Percentiles rank a stretch among this genome's conserved stretches.
These are phyloP conservation scores for Bipolaris zeicola DNA, from an alignment of 2,329 filamentous ascomycete genomes.

Conservation along the genomic window DNA sequence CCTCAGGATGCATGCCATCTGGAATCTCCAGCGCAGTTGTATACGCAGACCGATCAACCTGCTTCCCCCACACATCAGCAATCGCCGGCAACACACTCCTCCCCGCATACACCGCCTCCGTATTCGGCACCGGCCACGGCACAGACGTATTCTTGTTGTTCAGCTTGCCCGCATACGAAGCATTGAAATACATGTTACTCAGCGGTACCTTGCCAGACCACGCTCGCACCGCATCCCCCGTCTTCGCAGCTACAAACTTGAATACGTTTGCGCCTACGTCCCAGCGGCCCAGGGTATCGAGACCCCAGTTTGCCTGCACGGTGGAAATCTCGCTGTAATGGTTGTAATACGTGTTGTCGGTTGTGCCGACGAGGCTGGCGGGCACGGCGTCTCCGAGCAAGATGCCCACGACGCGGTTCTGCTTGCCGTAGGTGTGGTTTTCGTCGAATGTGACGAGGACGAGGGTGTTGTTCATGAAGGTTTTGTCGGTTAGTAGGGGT, in stretches of 20 bases:
- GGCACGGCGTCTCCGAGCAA: conserved; percentile 78
- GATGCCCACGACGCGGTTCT: conserved; percentile 73
- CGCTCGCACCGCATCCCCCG: conserved; percentile 30
- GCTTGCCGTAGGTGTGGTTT: conserved; percentile 68
- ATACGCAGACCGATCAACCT: conserved; percentile 32
- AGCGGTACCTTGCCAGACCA: conserved; percentile 38
- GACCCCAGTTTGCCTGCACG: conserved; percentile 54
- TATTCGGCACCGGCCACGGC: conserved; percentile 40
- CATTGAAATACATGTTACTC: conserved; percentile 41
- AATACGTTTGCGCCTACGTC: conserved; percentile 56
- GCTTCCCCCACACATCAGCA: conserved; percentile 31
- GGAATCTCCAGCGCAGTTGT: conserved; percentile 40
- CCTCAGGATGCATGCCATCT: conserved; percentile 43
- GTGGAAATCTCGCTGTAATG: conserved; percentile 55
- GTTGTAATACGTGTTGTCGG: conserved; percentile 65
- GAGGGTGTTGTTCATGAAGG: conserved; percentile 77
- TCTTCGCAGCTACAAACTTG: conserved; percentile 38
- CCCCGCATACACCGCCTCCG: conserved; percentile 31
- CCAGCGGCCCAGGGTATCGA: conserved; percentile 54
- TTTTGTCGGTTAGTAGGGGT: conserved; percentile 69
- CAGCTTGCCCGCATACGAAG: conserved; percentile 40
- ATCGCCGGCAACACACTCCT: conserved; percentile 35
- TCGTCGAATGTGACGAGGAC: conserved; percentile 81
- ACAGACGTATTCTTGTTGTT: conserved; percentile 36
- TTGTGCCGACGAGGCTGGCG: conserved; percentile 66